Base-by-base conservation (phyloP, 176 grass and related monocot genomes). In the Triticum urartu region DNA sequence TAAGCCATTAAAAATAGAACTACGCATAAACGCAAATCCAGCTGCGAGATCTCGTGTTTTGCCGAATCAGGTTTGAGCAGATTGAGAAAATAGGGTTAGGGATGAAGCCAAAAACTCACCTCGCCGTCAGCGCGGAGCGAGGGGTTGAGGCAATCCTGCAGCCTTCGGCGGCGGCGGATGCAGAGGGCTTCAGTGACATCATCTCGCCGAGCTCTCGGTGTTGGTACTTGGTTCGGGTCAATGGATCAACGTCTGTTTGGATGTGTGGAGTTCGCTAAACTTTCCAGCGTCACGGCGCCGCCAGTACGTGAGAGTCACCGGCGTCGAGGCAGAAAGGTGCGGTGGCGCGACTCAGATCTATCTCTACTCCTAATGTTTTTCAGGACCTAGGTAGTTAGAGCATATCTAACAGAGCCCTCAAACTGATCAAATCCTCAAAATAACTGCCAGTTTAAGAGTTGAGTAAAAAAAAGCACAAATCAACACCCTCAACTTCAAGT, bases 101-200 rank as follows among this genome's bases (percentile, higher is more conserved):
- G 33, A 1, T 68, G 47, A 28, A 14, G 38, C 17, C 26, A 34
- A 35, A 39, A 72, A 38, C 78, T 82, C 34, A 86, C 88, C 88
- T 86, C 10, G 71, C 71, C 79, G 64, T 82, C 14, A 30, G 38
- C 62, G 62, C 50, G 28, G 79, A 78, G 21, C 62, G 79, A 60
- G 88, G 82, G 38, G 63, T 82, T 64, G 88, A 82, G 45, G 63
- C 50, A 20, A 79, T 50, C 2, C 68, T 78, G 36, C 83, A 71
- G 20, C 83, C 78, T 52, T 89, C 78, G 43, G 45, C 69, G 4
- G 77, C 33, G 26, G 77, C 77, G 69, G 88, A 89, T 33, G 82
- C 59, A 45, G 83, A 81, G 78, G 78, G 71, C 71, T 86, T 86
- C 78, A 72, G 79, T 50, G 88, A 78, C 83, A 86, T 90, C 83